Evolutionary conservation across 2,329 filamentous ascomycete genomes (phyloP).

Genomic region (Colletotrichum melonis): DNA sequence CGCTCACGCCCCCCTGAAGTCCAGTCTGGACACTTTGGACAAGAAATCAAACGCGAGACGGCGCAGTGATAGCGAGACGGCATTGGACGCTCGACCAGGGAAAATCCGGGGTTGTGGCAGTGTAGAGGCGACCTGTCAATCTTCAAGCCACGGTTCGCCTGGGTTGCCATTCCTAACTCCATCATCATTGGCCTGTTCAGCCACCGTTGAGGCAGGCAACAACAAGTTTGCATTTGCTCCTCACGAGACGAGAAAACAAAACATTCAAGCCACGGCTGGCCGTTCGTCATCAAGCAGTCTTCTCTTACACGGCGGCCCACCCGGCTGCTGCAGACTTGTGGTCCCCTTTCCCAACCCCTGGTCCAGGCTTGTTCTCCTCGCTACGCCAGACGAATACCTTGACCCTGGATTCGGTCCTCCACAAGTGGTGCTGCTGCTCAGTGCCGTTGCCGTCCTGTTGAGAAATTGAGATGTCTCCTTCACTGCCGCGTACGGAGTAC

Average conservation of each 20-base stretch:
- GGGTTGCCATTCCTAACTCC: background rate
- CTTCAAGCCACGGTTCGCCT: background rate
- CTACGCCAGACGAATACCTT: background rate
- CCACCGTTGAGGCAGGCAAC: background rate
- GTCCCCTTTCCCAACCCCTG: slow-evolving; percentile 6
- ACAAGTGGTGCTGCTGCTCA: slow-evolving; percentile 4
- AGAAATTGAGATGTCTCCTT: background rate
- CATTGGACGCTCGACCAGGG: background rate
- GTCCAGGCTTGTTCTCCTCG: background rate
- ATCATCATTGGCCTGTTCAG: no score
- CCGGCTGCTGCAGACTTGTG: slow-evolving; percentile 31
- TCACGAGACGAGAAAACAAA: slow-evolving; percentile 8
- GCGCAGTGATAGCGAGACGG: slow-evolving; percentile 1
- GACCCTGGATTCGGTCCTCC: slow-evolving; percentile 1
- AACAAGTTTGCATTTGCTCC: background rate
- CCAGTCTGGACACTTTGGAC: background rate
- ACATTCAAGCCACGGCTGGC: slow-evolving; percentile 7
- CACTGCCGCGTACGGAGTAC: background rate
- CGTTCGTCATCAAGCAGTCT: slow-evolving; percentile 24
- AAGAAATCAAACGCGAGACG: slow-evolving; percentile 13
- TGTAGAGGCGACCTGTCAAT: background rate
- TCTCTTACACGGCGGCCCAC: slow-evolving; percentile 28
- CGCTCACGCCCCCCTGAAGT: background rate
- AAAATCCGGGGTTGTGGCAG: slow-evolving; percentile 16
- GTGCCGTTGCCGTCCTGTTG: slow-evolving; percentile 13